phyloP scores from a whole-genome alignment of 2,329 filamentous ascomycete species.

The Sporothrix variecibatus region DNA sequence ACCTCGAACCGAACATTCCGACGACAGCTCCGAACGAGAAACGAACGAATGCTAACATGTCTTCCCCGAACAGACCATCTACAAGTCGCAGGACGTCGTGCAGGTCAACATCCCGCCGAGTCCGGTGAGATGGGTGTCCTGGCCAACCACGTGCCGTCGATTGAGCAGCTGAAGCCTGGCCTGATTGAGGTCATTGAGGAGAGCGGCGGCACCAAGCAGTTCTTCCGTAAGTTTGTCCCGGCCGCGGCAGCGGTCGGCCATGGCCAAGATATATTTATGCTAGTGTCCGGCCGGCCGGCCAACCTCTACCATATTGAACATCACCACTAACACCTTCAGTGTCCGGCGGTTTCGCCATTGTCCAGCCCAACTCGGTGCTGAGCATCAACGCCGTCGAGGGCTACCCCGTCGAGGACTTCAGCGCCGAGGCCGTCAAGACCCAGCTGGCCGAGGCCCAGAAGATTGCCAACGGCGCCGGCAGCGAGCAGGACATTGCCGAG shows the following conservation, averaged over 20 bases:
- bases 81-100: constrained; percentile 70
- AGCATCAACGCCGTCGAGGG: constrained; percentile 99
- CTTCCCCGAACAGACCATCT: constrained; percentile 54
- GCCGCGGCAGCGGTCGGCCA: neutral
- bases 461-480: constrained; percentile 85
- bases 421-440: constrained; percentile 80
- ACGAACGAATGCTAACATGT: neutral
- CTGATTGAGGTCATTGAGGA: constrained; percentile 96
- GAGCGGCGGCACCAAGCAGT: constrained; percentile 85
- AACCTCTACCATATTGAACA: neutral
- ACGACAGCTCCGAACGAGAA: neutral
- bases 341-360: constrained; percentile 93
- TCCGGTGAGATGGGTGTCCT: constrained; percentile 99
- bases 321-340: constrained; percentile 54
- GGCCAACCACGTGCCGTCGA: constrained; percentile 97
- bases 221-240: constrained; percentile 76
- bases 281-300: neutral
- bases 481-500: constrained; percentile 96
- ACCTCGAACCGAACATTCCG: neutral
- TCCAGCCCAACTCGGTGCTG: constrained; percentile 90
- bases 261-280: neutral
- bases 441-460: constrained; percentile 96
- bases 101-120: constrained; percentile 99
- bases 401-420: constrained; percentile 94
- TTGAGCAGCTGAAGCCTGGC: constrained; percentile 98